Percentiles rank a stretch among this genome's conserved stretches.
phyloP scores from a whole-genome alignment of 305 asterid species.

The Nicotiana rustica region DNA sequence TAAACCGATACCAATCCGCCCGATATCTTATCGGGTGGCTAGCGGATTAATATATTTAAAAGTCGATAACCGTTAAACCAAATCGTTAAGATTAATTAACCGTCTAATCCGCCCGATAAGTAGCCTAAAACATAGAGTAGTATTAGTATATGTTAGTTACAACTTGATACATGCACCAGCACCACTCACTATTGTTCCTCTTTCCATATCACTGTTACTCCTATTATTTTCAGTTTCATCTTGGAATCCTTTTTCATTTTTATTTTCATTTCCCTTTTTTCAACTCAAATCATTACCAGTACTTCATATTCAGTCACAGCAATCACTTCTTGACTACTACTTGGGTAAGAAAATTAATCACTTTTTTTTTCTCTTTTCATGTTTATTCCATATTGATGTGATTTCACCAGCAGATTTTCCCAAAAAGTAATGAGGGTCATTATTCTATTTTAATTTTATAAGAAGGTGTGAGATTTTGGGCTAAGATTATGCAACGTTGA shows the following conservation, averaged over 20 bases:
- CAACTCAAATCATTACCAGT: not conserved
- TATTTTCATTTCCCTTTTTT: not conserved
- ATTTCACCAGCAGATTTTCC: not conserved
- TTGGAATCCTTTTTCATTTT: not conserved
- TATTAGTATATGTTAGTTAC: too few species aligned
- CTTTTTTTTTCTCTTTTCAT: not conserved
- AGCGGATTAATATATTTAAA: too few species aligned
- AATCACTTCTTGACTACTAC: not conserved
- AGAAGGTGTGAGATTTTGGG: constrained; percentile 4
- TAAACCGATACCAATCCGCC: too few species aligned
- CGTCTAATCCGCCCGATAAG: too few species aligned
- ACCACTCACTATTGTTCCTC: not conserved
- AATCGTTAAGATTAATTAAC: too few species aligned
- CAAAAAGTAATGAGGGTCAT: not conserved
- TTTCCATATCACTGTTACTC: not conserved
- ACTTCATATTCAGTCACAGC: not conserved
- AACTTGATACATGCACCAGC: not conserved
- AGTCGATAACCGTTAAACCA: too few species aligned
- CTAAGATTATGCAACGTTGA: constrained; percentile 29
- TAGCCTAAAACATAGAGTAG: too few species aligned
- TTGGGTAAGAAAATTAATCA: not conserved
- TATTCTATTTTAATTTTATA: too few species aligned
- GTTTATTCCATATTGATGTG: not conserved
- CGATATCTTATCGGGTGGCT: too few species aligned
- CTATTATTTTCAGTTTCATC: not conserved